Evolutionary conservation across 345 rosid genomes (phyloP).

Genomic region (Pseudoturritis turrita): DNA sequence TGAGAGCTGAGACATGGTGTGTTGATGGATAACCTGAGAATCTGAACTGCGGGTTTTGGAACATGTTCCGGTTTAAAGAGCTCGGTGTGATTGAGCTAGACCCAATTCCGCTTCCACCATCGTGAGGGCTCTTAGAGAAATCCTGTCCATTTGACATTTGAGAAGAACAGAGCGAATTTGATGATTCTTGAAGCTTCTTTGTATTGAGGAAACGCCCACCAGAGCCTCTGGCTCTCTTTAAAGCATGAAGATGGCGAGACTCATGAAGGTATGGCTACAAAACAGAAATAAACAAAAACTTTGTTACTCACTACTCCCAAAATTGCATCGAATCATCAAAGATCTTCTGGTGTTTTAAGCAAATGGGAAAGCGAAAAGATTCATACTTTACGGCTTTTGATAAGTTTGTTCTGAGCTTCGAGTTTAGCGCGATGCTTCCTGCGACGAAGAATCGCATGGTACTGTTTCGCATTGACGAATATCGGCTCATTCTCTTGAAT

Average conservation of each 20-base stretch:
- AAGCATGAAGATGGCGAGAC: slow-evolving; percentile 85
- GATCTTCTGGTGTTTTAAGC: background rate
- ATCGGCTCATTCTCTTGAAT: slow-evolving; percentile 56
- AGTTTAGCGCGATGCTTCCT: slow-evolving; percentile 78
- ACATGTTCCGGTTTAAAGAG: slow-evolving; percentile 28
- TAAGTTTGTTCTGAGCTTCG: slow-evolving; percentile 71
- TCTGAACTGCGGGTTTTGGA: slow-evolving; percentile 19
- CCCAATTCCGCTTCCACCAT: slow-evolving; percentile 29
- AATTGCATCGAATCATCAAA: background rate
- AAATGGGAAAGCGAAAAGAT: background rate
- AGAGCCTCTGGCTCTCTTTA: slow-evolving; percentile 72
- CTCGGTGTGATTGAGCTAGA: slow-evolving; percentile 37
- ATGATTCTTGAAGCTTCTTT: slow-evolving; percentile 48
- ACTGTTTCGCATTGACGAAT: slow-evolving; percentile 80
- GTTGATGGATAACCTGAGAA: slow-evolving; percentile 29
- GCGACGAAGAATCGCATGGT: slow-evolving; percentile 77
- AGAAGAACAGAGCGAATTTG: slow-evolving; percentile 21
- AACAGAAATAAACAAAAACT: background rate
- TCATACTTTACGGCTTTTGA: slow-evolving; percentile 64
- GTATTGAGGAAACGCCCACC: slow-evolving; percentile 81
- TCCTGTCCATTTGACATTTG: slow-evolving; percentile 28
- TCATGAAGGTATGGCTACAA: slow-evolving; percentile 84
- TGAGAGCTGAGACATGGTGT: slow-evolving; percentile 35
- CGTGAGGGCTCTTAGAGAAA: background rate
- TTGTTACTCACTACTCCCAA: background rate